These are phyloP conservation scores for Cladosporium phlei DNA, from an alignment of 2,329 filamentous ascomycete species.

Conservation along the genomic window DNA sequence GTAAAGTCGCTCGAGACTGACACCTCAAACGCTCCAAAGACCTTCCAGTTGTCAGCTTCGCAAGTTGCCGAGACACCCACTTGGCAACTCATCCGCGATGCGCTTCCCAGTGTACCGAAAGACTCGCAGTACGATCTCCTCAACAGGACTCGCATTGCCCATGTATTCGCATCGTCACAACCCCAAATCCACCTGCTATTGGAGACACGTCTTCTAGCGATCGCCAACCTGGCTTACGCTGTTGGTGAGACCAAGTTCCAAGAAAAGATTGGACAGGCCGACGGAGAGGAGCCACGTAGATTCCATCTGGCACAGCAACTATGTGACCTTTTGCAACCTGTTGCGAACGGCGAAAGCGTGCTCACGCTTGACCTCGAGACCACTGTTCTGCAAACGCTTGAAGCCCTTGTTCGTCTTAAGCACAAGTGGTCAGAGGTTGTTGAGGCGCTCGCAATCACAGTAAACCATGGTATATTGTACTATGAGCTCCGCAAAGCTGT, in stretches of 20 bases:
- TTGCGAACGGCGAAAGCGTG: conserved; percentile 60
- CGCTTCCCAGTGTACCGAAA: conserved; percentile 59
- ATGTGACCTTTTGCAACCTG: conserved; percentile 83
- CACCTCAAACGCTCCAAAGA: conserved; percentile 42
- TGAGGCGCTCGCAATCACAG: conserved; percentile 86
- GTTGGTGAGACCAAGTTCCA: conserved; percentile 77
- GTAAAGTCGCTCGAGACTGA: conserved; percentile 28
- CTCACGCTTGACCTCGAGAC: conserved; percentile 77
- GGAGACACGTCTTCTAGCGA: conserved; percentile 70
- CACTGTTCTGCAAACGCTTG: conserved; percentile 72
- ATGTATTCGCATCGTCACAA: conserved; percentile 64
- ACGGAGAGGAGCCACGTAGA: conserved; percentile 81
- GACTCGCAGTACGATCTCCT: conserved; percentile 78
- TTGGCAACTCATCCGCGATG: conserved; percentile 39
- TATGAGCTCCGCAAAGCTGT: conserved; percentile 90
- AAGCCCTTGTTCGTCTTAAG: conserved; percentile 78
- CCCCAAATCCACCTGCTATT: conserved; percentile 70
- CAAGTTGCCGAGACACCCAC: conserved; percentile 40
- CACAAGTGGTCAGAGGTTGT: conserved; percentile 75
- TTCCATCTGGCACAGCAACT: conserved; percentile 90
- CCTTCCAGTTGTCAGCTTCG: conserved; percentile 59
- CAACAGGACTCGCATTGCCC: conserved; percentile 75
- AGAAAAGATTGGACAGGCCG: conserved; percentile 78
- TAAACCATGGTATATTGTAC: conserved; percentile 91
- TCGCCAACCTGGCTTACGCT: conserved; percentile 88